Percentiles rank a stretch among this genome's conserved stretches.
These are phyloP conservation scores for Dionaea muscipula DNA, from an alignment of 179 eudicot genomes.

Conservation along the genomic window DNA sequence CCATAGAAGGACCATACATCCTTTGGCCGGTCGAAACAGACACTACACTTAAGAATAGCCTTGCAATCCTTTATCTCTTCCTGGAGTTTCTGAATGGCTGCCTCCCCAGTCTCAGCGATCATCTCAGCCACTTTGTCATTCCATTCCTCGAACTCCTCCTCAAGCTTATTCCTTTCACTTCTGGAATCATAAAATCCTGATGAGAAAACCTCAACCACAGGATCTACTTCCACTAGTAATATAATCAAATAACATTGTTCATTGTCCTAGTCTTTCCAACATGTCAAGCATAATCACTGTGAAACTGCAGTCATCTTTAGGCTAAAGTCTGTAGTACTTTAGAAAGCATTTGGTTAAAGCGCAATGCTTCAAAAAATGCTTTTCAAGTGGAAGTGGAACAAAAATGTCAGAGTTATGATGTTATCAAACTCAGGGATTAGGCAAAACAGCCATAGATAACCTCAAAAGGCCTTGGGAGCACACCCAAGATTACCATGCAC, in stretches of 20 bases:
- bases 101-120: slow-evolving; percentile 67
- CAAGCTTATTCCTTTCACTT: slow-evolving; percentile 53
- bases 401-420: too few species aligned
- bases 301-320: too few species aligned
- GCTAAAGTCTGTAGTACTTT: too few species aligned
- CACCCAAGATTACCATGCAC: too few species aligned
- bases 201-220: background rate
- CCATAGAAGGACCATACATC: slow-evolving; percentile 40
- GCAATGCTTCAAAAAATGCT: too few species aligned
- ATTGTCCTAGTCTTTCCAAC: too few species aligned
- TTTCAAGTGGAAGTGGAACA: too few species aligned
- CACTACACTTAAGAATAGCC: slow-evolving; percentile 88
- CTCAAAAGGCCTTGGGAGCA: too few species aligned
- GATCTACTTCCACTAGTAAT: background rate
- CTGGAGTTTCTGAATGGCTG: slow-evolving; percentile 75
- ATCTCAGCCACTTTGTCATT: slow-evolving; percentile 46
- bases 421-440: too few species aligned
- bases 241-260: background rate
- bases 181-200: slow-evolving; percentile 26
- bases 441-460: too few species aligned
- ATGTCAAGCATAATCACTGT: too few species aligned
- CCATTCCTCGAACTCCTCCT: slow-evolving; percentile 64
- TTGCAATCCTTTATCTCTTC: slow-evolving; percentile 93
- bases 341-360: too few species aligned
- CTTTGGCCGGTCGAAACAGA: slow-evolving; percentile 93